A percentile compares a stretch with the other conserved stretches of the same genome.
Conservation (phyloP, 208 protist species). For the Wallacemonas sp. region DNA sequence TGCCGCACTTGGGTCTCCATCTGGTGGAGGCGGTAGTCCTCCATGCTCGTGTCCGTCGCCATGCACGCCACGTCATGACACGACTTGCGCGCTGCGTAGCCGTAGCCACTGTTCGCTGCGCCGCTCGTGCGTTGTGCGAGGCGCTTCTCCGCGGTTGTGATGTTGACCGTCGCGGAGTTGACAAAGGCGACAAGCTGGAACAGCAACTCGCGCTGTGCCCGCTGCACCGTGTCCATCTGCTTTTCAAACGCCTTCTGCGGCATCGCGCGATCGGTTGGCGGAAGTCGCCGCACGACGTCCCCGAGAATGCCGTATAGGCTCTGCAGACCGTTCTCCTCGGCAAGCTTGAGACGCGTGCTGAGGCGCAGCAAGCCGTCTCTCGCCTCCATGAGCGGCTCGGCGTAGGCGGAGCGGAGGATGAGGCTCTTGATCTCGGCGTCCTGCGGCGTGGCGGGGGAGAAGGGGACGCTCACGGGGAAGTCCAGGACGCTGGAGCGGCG, state of each 20-base stretch:
- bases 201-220: conserved; percentile 55
- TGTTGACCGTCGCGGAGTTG: conserved; percentile 32
- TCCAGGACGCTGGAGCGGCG: conserved; percentile 13
- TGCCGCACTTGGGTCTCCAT: conserved; percentile 51
- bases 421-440: conserved; percentile 47
- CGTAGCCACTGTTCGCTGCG: conserved; percentile 16
- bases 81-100: conserved; percentile 9
- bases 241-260: conserved; percentile 41
- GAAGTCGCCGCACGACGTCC: conserved; percentile 14
- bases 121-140: conserved; percentile 12
- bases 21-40: conserved; percentile 52
- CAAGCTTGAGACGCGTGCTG: conserved; percentile 48
- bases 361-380: conserved; percentile 47
- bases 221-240: conserved; percentile 50
- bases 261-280: neutral
- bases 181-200: conserved; percentile 41
- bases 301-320: conserved; percentile 36
- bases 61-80: conserved; percentile 34
- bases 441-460: conserved; percentile 40
- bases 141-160: conserved; percentile 18
- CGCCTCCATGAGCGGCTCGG: conserved; percentile 36
- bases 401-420: conserved; percentile 41
- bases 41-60: conserved; percentile 28
- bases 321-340: conserved; percentile 38
- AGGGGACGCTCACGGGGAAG: conserved; percentile 44